A percentile compares a stretch with the other conserved stretches of the same genome.
Conservation (phyloP, 1,139 yeast species). For the Pichia sp. region DNA sequence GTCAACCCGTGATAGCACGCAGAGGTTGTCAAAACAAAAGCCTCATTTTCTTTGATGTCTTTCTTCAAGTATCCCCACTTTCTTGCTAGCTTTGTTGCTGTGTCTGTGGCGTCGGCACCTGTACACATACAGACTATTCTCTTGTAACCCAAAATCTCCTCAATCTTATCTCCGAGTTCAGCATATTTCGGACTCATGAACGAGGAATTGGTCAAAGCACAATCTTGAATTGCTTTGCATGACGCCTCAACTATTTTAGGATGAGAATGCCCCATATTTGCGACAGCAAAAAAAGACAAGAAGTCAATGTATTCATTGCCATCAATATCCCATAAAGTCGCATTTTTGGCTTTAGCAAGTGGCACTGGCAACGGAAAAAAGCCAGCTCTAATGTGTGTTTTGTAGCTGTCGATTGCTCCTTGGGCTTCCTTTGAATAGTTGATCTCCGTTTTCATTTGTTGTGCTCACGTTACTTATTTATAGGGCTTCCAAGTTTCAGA, state of each 20-base stretch:
- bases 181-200: conserved; percentile 23
- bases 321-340: conserved; percentile 26
- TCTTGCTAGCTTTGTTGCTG: conserved; percentile 28
- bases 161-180: conserved; percentile 2
- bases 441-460: neutral
- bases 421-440: conserved; percentile 8
- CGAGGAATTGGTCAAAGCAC: conserved; percentile 25
- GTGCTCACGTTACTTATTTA: too few relatives aligned
- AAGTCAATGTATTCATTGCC: conserved; percentile 30
- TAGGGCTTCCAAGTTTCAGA: too few relatives aligned
- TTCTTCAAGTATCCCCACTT: conserved; percentile 27
- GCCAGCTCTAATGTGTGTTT: conserved; percentile 17
- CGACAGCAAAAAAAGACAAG: conserved; percentile 27
- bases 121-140: conserved; percentile 23
- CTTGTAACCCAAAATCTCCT: conserved; percentile 15
- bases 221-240: conserved; percentile 20
- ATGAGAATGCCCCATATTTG: conserved; percentile 30
- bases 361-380: conserved; percentile 24
- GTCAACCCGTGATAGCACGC: conserved; percentile 30
- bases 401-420: conserved; percentile 17
- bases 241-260: conserved; percentile 29
- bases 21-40: conserved; percentile 24
- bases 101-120: conserved; percentile 29
- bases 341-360: conserved; percentile 21
- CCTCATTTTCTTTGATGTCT: conserved; percentile 19